These are phyloP conservation scores for Verticillium dahliae DNA, from an alignment of 2,329 filamentous ascomycete species.

Conservation along the genomic window DNA sequence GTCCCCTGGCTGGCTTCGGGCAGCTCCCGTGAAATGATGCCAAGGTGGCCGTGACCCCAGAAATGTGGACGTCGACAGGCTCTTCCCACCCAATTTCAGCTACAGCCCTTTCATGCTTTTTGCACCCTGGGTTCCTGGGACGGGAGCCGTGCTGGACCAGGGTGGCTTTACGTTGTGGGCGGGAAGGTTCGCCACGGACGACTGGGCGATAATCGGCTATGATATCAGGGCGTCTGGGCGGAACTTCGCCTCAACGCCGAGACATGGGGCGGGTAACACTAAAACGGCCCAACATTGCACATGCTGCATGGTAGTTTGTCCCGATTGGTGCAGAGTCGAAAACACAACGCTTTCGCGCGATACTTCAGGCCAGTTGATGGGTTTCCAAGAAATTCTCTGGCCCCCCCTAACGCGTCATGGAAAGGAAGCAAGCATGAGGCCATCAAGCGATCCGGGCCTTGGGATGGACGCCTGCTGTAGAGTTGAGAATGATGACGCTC, in stretches of 20 bases:
- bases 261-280: neutral
- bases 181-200: neutral
- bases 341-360: neutral
- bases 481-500: neutral
- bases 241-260: neutral
- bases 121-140: neutral
- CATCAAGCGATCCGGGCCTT: neutral
- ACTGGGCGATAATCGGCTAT: neutral
- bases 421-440: neutral
- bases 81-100: neutral
- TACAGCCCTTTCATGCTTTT: neutral
- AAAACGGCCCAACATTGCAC: neutral
- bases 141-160: neutral
- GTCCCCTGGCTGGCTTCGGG: neutral
- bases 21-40: neutral
- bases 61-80: neutral
- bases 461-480: neutral
- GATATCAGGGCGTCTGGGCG: neutral
- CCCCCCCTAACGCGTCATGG: neutral
- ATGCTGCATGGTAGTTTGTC: neutral
- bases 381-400: neutral
- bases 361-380: neutral
- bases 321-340: neutral
- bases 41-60: neutral
- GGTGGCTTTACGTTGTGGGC: neutral